These are phyloP conservation scores for Spergularia bocconei DNA, from an alignment of 148 eudicot genomes.

Conservation along the genomic window DNA sequence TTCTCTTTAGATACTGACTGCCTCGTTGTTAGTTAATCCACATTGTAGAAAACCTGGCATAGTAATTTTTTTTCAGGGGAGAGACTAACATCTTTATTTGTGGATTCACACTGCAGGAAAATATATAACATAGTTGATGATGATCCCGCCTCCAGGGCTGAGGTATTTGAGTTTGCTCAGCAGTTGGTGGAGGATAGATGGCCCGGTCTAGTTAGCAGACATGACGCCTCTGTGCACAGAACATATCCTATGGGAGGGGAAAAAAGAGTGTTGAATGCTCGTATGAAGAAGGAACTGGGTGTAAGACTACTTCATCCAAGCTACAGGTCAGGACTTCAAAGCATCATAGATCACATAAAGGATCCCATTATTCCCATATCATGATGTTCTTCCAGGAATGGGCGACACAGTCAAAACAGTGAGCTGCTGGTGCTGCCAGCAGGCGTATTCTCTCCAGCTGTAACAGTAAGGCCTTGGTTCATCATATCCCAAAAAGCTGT, in stretches of 20 bases:
- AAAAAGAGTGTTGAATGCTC: constrained; percentile 73
- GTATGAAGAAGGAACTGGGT: constrained; percentile 65
- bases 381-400: neutral
- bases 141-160: constrained; percentile 73
- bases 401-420: neutral
- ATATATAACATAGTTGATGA: constrained; percentile 80
- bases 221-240: constrained; percentile 4
- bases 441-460: too few relatives aligned
- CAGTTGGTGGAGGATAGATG: constrained; percentile 54
- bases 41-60: neutral
- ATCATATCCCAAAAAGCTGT: too few relatives aligned
- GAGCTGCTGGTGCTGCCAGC: neutral
- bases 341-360: constrained; percentile 51
- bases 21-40: neutral
- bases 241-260: constrained; percentile 31
- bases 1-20: too few relatives aligned
- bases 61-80: neutral
- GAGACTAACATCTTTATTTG: neutral
- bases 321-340: constrained; percentile 67
- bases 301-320: constrained; percentile 56
- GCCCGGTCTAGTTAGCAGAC: constrained; percentile 39
- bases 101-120: constrained; percentile 32
- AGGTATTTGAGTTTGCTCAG: constrained; percentile 62
- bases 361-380: constrained; percentile 15
- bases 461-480: too few relatives aligned